Conservation (phyloP, 495 filamentous ascomycete species). For the Emericellopsis terricola region DNA sequence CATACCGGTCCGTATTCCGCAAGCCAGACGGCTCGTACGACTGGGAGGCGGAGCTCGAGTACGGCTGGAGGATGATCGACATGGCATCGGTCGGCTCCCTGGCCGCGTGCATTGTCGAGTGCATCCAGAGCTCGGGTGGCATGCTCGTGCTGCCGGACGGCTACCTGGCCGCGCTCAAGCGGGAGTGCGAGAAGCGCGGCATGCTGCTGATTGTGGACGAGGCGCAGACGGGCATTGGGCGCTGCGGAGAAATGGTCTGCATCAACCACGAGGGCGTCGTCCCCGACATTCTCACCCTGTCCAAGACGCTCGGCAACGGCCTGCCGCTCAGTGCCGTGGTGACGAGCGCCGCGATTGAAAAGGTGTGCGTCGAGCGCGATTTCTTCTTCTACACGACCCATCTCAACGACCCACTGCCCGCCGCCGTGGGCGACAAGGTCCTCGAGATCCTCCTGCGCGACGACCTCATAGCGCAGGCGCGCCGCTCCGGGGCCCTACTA, state of each 20-base stretch:
- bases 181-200: conserved; percentile 27
- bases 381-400: conserved; percentile 25
- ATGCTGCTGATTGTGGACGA: conserved; percentile 40
- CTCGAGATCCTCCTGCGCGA: conserved; percentile 37
- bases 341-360: conserved; percentile 28
- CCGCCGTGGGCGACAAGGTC: conserved; percentile 35
- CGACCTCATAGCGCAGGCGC: conserved; percentile 19
- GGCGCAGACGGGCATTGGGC: conserved; percentile 34
- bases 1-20: conserved; percentile 33
- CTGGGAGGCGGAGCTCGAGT: conserved; percentile 37
- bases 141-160: conserved; percentile 28
- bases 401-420: conserved; percentile 34
- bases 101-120: conserved; percentile 35
- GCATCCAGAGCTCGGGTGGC: conserved; percentile 32
- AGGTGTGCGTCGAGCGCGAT: conserved; percentile 14
- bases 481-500: conserved; percentile 20
- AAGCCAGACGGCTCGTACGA: conserved; percentile 33
- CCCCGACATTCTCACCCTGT: conserved; percentile 33
- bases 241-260: conserved; percentile 32
- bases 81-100: conserved; percentile 32
- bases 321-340: conserved; percentile 32
- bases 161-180: conserved; percentile 25
- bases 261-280: conserved; percentile 28
- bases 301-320: conserved; percentile 37
- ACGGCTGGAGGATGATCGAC: conserved; percentile 33